phyloP scores from a whole-genome alignment of 768 basidiomycete genomes.

The Cystofilobasidium ferigula region DNA sequence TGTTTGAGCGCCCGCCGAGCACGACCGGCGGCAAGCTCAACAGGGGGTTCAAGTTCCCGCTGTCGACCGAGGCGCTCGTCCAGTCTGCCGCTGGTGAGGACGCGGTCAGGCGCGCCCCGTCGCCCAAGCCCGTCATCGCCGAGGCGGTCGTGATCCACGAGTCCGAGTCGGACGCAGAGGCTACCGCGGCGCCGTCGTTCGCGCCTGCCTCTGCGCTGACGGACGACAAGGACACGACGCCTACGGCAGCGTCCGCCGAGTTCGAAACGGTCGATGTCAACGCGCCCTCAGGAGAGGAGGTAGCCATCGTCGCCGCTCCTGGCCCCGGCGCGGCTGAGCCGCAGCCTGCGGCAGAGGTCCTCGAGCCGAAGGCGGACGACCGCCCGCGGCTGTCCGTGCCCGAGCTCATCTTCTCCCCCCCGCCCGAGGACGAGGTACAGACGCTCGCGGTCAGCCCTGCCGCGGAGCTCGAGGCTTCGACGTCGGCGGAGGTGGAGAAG shows the following conservation, averaged over 20 bases:
- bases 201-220: not conserved
- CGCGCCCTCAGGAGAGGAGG: not conserved
- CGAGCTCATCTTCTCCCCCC: not conserved
- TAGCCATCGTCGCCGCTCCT: not conserved
- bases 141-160: not conserved
- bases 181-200: not conserved
- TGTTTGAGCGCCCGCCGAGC: constrained; percentile 13
- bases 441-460: not conserved
- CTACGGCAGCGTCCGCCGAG: not conserved
- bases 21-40: constrained; percentile 17
- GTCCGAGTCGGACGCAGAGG: not conserved
- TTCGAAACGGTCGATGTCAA: not conserved
- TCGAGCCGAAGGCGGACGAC: not conserved
- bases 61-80: constrained; percentile 2
- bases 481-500: not conserved
- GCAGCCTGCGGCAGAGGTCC: too few species aligned
- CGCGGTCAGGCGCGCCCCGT: not conserved
- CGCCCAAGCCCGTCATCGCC: not conserved
- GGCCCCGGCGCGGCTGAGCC: not conserved
- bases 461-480: not conserved
- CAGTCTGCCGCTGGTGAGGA: constrained; percentile 10
- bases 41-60: constrained; percentile 23
- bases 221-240: not conserved
- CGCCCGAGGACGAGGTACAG: not conserved
- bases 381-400: not conserved